These are phyloP conservation scores for Quercus engelmannii DNA, from an alignment of 306 rosid species.

Conservation along the genomic window DNA sequence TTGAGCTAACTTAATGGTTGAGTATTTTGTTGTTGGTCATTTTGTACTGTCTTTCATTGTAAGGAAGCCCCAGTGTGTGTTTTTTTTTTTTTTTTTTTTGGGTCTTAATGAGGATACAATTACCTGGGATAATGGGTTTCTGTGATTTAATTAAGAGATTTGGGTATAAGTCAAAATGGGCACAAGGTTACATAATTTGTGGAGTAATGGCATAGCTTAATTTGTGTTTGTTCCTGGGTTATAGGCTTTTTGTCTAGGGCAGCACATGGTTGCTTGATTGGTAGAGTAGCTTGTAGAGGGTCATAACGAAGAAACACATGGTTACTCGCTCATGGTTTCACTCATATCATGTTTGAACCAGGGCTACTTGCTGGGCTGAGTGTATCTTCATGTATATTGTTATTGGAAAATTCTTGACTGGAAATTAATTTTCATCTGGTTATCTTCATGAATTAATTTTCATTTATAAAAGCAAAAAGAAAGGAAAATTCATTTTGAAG, in stretches of 20 bases:
- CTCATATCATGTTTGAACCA: constrained; percentile 13
- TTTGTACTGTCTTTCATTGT: constrained; percentile 13
- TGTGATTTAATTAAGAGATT: background rate
- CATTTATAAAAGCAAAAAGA: too few species aligned
- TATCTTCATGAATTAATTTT: too few species aligned
- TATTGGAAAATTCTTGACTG: too few species aligned
- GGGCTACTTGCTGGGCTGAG: constrained; percentile 17
- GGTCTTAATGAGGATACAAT: background rate
- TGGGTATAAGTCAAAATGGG: background rate
- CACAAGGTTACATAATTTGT: constrained; percentile 14
- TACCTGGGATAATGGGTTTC: constrained; percentile 9
- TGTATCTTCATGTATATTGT: too few species aligned
- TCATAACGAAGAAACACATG: constrained; percentile 34
- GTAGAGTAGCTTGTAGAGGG: constrained; percentile 25
- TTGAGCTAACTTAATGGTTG: constrained; percentile 18
- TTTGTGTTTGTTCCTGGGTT: background rate
- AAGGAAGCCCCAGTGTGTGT: constrained; percentile 25
- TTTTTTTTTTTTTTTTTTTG: background rate
- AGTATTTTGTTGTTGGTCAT: constrained; percentile 10
- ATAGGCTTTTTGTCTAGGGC: constrained; percentile 22
- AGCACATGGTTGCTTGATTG: constrained; percentile 32
- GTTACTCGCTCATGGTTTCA: constrained; percentile 30
- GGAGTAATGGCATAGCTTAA: background rate
- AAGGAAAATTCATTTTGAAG: too few species aligned
- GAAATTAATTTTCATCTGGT: too few species aligned